Conservation (phyloP, 768 basidiomycete genomes). For the Pholiota conissans region DNA sequence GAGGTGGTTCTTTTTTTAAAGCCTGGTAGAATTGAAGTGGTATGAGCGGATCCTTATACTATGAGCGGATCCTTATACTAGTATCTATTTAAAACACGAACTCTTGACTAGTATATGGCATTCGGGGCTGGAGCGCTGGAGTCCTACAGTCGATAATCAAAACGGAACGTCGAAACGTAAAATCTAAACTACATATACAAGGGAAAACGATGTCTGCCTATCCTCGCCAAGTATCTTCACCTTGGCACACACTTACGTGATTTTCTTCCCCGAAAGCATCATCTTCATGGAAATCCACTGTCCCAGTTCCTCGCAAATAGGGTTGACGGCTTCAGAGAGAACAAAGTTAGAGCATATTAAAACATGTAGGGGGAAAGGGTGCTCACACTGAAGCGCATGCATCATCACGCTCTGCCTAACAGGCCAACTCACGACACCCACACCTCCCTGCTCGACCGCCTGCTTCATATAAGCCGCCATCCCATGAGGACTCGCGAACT, state of each 20-base stretch:
- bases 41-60: too few relatives aligned
- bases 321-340: slow-evolving; percentile 24
- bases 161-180: too few relatives aligned
- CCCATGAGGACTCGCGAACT: slow-evolving; percentile 19
- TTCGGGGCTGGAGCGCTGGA: too few relatives aligned
- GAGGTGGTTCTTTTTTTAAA: too few relatives aligned
- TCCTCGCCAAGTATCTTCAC: too few relatives aligned
- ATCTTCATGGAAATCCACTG: slow-evolving; percentile 21
- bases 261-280: slow-evolving; percentile 22
- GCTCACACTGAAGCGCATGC: slow-evolving; percentile 25
- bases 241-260: slow-evolving; percentile 16
- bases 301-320: slow-evolving; percentile 26
- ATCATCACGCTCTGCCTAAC: slow-evolving; percentile 20
- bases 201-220: too few relatives aligned
- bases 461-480: slow-evolving; percentile 26
- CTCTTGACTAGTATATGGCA: too few relatives aligned
- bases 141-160: too few relatives aligned
- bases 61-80: too few relatives aligned
- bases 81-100: too few relatives aligned
- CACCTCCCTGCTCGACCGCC: slow-evolving; percentile 26
- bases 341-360: neutral
- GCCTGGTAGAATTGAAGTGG: too few relatives aligned
- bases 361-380: neutral
- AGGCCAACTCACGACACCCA: slow-evolving; percentile 27
- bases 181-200: too few relatives aligned